Evolutionary conservation across 352 stramenopile species (phyloP), one percentile per base, ranked within the genome.

Genomic region (Phytopythium delawarense): DNA sequence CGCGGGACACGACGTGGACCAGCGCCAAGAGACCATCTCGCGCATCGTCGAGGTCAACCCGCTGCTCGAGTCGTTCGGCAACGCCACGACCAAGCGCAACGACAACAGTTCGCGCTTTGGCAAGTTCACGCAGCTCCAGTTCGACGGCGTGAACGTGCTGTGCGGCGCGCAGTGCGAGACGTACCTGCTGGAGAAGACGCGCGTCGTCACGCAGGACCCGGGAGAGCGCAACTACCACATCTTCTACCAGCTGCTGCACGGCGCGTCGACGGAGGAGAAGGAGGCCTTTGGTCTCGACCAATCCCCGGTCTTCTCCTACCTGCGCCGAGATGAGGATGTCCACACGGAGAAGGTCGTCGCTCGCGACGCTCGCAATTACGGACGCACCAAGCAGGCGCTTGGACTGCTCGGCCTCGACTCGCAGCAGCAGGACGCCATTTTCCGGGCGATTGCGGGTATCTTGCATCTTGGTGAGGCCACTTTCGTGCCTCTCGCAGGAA

Each of bases 31-130:
- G 5, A 95, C 92, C 25, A 89, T 97, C 64, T 81, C 88, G 16
- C 81, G 91, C 46, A 98, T 99, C 58, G 80, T 99, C 15, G 89
- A 97, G 46, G 96, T 97, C 21, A 99, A 99, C 70, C 97, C 97
- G 28, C 80, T 99, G 50, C 86, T 99, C 11, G 97, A 99, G 78
- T 95, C 92, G 32, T 99, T 99, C 71, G 97, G 97, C 35, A 99
- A 99, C 73, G 96, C 96, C 34, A 96, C 97, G 64, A 99, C 96
- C 3, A 88, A 97, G 16, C 86, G 96, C 28, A 99, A 99, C 74
- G 92, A 98, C 80, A 99, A 99, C 72, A 98, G 88, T 8, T 91
- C 67, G 65, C 88, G 96, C 37, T 99, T 99, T 67, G 96, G 96
- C 53, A 98, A 98, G 73, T 99, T 98, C 66, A 99, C 98, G 61